Evolutionary conservation across 176 grass and related monocot species (phyloP).

Genomic region (Lolium multiflorum): DNA sequence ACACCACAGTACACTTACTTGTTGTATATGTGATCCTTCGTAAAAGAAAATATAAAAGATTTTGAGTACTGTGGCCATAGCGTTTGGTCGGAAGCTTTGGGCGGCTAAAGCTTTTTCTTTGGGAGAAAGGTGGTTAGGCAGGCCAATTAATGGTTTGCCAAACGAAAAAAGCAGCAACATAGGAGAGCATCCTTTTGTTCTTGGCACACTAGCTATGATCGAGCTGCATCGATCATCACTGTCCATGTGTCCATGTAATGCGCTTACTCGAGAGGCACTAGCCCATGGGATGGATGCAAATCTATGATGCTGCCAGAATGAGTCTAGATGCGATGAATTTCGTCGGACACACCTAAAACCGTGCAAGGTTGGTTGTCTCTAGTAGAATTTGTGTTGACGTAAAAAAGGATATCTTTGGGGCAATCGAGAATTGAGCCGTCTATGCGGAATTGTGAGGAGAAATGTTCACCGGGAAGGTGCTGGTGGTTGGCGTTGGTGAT

Average conservation of each 20-base stretch:
- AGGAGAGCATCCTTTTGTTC: conserved; percentile 25
- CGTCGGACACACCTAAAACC: not conserved
- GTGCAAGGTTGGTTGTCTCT: conserved; percentile 9
- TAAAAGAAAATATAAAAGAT: not conserved
- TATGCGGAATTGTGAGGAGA: not conserved
- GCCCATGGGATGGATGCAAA: conserved; percentile 17
- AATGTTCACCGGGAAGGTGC: not conserved
- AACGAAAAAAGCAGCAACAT: conserved; percentile 25
- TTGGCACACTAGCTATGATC: not conserved
- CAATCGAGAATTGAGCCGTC: not conserved
- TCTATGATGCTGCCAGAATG: conserved; percentile 7
- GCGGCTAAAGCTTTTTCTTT: conserved; percentile 9
- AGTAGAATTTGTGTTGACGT: not conserved
- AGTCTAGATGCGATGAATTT: conserved; percentile 43
- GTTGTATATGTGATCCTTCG: not conserved
- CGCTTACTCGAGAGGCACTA: conserved; percentile 55
- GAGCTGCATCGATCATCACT: conserved; percentile 22
- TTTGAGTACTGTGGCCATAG: conserved; percentile 20
- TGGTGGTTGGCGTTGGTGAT: not conserved
- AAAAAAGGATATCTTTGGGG: not conserved
- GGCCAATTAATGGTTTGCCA: not conserved
- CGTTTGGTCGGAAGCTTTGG: conserved; percentile 39
- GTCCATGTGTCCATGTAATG: conserved; percentile 43
- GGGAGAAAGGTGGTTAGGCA: not conserved
- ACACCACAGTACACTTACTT: not conserved